These are phyloP conservation scores for Neoscytalidium dimidiatum DNA, from an alignment of 2,329 filamentous ascomycete species.

Conservation along the genomic window DNA sequence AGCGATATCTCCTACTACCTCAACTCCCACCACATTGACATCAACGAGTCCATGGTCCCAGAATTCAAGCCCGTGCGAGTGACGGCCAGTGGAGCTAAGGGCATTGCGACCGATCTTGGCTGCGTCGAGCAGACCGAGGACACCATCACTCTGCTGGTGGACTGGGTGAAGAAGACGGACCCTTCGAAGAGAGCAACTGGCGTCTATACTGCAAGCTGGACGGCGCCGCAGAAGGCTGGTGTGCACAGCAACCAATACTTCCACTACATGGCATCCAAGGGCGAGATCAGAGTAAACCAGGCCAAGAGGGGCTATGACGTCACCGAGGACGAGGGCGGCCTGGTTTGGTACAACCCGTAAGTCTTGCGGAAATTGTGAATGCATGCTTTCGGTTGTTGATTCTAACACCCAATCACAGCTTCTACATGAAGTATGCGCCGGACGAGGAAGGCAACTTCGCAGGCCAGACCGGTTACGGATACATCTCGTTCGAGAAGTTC, in stretches of 20 bases:
- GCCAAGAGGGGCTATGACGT: constrained; percentile 94
- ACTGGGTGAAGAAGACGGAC: constrained; percentile 77
- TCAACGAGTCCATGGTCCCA: constrained; percentile 89
- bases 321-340: constrained; percentile 71
- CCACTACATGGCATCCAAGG: constrained; percentile 83
- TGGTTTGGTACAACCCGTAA: constrained; percentile 85
- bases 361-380: constrained; percentile 24
- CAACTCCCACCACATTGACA: constrained; percentile 91
- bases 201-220: constrained; percentile 94
- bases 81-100: constrained; percentile 74
- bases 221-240: constrained; percentile 85
- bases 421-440: constrained; percentile 92
- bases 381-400: not conserved
- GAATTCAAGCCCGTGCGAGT: constrained; percentile 79
- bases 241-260: constrained; percentile 98
- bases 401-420: constrained; percentile 44
- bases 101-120: constrained; percentile 75
- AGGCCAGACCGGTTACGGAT: constrained; percentile 89
- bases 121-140: constrained; percentile 84
- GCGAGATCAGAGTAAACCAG: constrained; percentile 88
- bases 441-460: constrained; percentile 94
- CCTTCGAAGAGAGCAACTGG: constrained; percentile 74
- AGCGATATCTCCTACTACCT: constrained; percentile 96
- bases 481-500: constrained; percentile 95
- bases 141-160: constrained; percentile 86